Percentiles rank a stretch among this genome's conserved stretches.
phyloP scores from a whole-genome alignment of 2,329 filamentous ascomycete genomes.

The Penicillium nordicum region DNA sequence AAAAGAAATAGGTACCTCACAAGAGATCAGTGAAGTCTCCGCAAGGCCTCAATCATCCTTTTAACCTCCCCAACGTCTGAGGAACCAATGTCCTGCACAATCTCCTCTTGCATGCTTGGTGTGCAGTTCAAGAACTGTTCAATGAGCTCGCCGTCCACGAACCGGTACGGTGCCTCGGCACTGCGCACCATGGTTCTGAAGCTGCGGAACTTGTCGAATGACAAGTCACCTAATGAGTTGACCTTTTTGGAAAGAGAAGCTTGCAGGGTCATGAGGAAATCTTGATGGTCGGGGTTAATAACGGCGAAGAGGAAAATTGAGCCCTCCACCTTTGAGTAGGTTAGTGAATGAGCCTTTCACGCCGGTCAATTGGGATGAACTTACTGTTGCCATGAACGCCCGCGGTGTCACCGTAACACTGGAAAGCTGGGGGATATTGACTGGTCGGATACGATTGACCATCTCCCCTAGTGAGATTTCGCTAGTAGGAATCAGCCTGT shows the following conservation, averaged over 20 bases:
- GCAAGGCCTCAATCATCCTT: slow-evolving; percentile 58
- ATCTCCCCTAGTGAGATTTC: slow-evolving; percentile 88
- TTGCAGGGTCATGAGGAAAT: slow-evolving; percentile 81
- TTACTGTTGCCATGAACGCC: slow-evolving; percentile 85
- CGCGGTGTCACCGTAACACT: slow-evolving; percentile 70
- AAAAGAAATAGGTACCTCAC: not conserved
- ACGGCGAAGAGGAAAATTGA: slow-evolving; percentile 85
- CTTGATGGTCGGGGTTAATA: slow-evolving; percentile 68
- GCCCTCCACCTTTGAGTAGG: slow-evolving; percentile 67
- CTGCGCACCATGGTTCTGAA: slow-evolving; percentile 71
- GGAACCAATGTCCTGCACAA: slow-evolving; percentile 50
- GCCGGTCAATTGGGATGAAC: slow-evolving; percentile 30
- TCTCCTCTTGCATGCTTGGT: slow-evolving; percentile 55
- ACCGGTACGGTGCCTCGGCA: slow-evolving; percentile 73
- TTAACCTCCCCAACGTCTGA: slow-evolving; percentile 58
- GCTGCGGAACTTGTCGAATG: slow-evolving; percentile 76
- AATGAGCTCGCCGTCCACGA: slow-evolving; percentile 88
- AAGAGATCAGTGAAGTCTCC: slow-evolving; percentile 44
- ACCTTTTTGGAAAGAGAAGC: slow-evolving; percentile 64
- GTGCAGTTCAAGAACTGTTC: slow-evolving; percentile 76
- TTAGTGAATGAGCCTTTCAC: not conserved
- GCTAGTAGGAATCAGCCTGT: slow-evolving; percentile 67
- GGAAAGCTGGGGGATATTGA: slow-evolving; percentile 63
- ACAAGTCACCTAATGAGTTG: slow-evolving; percentile 66
- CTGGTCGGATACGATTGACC: slow-evolving; percentile 79